Evolutionary conservation across 306 rosid species (phyloP), one percentile per base, ranked within the genome.

Genomic region (Vicia faba): DNA sequence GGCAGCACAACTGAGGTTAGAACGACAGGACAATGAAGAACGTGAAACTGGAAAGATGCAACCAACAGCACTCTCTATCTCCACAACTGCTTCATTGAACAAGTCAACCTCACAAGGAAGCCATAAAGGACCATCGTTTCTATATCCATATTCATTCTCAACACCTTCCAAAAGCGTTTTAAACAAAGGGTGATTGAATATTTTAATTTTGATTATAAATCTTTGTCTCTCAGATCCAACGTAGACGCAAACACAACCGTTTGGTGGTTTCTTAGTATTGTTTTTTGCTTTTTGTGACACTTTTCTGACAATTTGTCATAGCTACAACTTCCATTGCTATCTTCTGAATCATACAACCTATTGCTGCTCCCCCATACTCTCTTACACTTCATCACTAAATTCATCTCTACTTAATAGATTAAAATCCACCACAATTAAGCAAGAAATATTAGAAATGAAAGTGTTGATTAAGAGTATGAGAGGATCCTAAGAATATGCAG

Each of bases 71-170:
- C 25, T 18, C 5, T 49, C 26, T 8, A 49, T 49, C 4, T 69
- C 68, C 2, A 4, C 75, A 49, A 89, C 28, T 3, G 81, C 82
- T 18, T 81, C 20, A 38, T 29, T 53, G 71, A 92, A 92, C 15
- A 82, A 70, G 13, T 70, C 81, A 23, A 85, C 91, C 0, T 82
- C 66, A 7, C 95, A 92, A 41, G 96, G 96, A 54, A 92, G 83
- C 71, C 83, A 75, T 5, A 89, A 48, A 0, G 96, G 98, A 3
- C 98, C 93, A 15, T 89, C 73, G 11, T 81, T 70, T 14, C 29
- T 43, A 18, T 73, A 77, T 0, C 96, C 97, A 53, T 80, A 86
- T 70, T 93, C 93, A 23, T 14, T 31, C 68, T 86, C 88, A 3
- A 92, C 91, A 12, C 79, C 86, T 8, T 93, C 86, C 13, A 93